Evolutionary conservation across 176 grass and related monocot genomes (phyloP).

Genomic region (Pontederia crassipes): DNA sequence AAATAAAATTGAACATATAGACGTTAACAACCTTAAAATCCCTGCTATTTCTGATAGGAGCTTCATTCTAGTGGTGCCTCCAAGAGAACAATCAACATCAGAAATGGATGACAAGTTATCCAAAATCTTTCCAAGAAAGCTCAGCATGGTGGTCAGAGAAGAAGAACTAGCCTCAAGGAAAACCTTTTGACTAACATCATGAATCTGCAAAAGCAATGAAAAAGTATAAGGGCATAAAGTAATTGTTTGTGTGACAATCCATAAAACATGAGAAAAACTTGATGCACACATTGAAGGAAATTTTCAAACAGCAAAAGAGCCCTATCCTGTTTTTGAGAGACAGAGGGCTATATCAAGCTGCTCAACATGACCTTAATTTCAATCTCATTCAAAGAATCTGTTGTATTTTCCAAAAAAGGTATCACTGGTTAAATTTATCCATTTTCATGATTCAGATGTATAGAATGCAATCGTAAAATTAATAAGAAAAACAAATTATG

Average conservation of each 20-base stretch:
- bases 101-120: conserved; percentile 27
- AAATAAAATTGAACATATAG: background rate
- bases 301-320: too few species aligned
- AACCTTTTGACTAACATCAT: conserved; percentile 56
- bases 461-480: too few species aligned
- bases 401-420: too few species aligned
- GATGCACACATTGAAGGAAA: background rate
- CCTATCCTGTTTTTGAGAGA: too few species aligned
- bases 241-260: background rate
- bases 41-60: conserved; percentile 41
- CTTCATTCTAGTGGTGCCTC: conserved; percentile 27
- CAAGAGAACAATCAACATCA: conserved; percentile 20
- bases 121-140: conserved; percentile 57
- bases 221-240: background rate
- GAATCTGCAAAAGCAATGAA: conserved; percentile 37
- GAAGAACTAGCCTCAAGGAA: conserved; percentile 48
- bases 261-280: conserved; percentile 7
- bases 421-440: too few species aligned
- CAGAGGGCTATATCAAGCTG: too few species aligned
- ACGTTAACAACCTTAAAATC: conserved; percentile 55
- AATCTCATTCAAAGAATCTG: too few species aligned
- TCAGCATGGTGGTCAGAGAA: conserved; percentile 45
- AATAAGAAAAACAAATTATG: too few species aligned
- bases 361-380: too few species aligned
- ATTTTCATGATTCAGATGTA: too few species aligned